These are phyloP conservation scores for Colletotrichum aenigma DNA, from an alignment of 2,329 filamentous ascomycete genomes.

Conservation along the genomic window DNA sequence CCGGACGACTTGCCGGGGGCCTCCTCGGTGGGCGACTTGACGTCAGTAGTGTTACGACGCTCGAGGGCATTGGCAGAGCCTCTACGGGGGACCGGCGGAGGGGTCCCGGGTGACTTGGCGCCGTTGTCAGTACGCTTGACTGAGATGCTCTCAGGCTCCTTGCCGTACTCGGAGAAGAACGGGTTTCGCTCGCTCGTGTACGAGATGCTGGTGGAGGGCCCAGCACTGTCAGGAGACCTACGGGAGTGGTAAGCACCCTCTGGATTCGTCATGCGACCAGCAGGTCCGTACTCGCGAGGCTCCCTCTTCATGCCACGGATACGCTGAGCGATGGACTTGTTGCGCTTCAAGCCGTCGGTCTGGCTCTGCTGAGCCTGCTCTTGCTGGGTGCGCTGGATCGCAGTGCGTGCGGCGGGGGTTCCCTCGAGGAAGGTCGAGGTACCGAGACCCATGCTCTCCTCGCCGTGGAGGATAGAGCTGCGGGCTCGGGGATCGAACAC, in stretches of 20 bases:
- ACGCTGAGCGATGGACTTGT: constrained; percentile 93
- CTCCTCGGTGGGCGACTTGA: constrained; percentile 41
- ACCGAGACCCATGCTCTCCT: constrained; percentile 82
- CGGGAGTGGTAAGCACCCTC: constrained; percentile 50
- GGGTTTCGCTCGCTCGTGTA: constrained; percentile 67
- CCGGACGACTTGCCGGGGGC: constrained; percentile 45
- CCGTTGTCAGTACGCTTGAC: constrained; percentile 44
- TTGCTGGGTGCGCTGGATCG: constrained; percentile 76
- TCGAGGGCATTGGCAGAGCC: constrained; percentile 54
- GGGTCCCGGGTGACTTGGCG: constrained; percentile 58
- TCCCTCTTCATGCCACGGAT: constrained; percentile 82
- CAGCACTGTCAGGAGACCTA: constrained; percentile 43
- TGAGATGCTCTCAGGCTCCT: constrained; percentile 56
- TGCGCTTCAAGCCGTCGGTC: constrained; percentile 73
- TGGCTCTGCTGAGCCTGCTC: constrained; percentile 64
- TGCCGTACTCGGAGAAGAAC: constrained; percentile 81
- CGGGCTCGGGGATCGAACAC: constrained; percentile 73
- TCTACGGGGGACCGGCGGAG: constrained; percentile 50
- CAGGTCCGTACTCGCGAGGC: constrained; percentile 63
- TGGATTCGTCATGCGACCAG: constrained; percentile 62
- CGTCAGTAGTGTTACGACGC: constrained; percentile 68
- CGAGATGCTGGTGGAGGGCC: constrained; percentile 34
- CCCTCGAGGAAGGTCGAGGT: constrained; percentile 97
- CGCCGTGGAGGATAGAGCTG: constrained; percentile 79
- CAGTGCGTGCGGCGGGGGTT: constrained; percentile 81